Base-by-base conservation (phyloP, 345 rosid genomes). In the Corymbia maculata region DNA sequence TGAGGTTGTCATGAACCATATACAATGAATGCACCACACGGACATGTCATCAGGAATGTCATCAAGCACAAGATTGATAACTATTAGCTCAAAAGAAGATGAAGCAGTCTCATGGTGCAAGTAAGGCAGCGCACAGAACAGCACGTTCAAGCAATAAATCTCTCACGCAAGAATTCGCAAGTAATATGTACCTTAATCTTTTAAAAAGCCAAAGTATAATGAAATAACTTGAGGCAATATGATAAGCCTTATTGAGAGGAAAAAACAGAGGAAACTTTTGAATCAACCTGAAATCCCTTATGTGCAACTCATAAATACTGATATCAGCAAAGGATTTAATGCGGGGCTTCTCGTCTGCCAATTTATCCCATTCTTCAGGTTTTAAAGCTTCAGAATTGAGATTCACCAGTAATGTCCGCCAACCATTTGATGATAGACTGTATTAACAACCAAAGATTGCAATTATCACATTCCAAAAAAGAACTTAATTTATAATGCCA, bases 221-320 rank as follows among this genome's bases (percentile, higher is more conserved):
- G 47, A 70, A 70, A 70, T 1, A 36, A 70, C 26, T 70, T 17
- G 36, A 70, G 47, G 82, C 3, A 70, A 16, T 70, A 70, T 32
- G 80, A 70, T 70, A 45, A 32, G 24, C 80, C 28, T 22, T 24
- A 70, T 17, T 42, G 44, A 32, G n/a, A 17, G 42, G 64, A 24
- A 28, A 86, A 51, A 24, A 42, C 79, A 53, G 86, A 32, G 47
- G 51, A 59, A 61, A 88, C 79, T 85, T 51, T n/a, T 16, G 28
- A 57, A 86, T 85, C 91, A 90, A 97, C 99, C 99, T 97, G 89
- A 95, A 97, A 91, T 97, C 99, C 93, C 99, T 94, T 88, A 95
- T 91, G 92, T 97, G 99, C 93, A 97, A 92, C 95, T 97, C 99
- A 93, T 96, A 96, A 88, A 97, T 90, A 89, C 97, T 97, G 87